These are phyloP conservation scores for Populus tomentosa DNA, from an alignment of 441 rosid genomes.

Conservation along the genomic window DNA sequence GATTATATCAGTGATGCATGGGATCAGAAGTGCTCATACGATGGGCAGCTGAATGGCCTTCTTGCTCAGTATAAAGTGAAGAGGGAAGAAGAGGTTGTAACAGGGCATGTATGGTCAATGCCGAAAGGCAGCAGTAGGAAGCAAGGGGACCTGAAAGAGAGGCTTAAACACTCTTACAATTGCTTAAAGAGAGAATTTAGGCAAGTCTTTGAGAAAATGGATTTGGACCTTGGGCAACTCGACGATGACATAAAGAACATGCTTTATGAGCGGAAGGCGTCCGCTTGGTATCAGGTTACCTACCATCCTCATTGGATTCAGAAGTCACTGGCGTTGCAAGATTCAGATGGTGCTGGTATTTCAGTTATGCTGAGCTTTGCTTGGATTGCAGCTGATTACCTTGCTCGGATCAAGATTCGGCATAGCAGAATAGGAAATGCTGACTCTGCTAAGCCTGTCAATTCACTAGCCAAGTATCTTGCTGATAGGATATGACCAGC, in stretches of 20 bases:
- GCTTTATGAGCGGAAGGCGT: constrained; percentile 68
- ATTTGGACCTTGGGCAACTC: constrained; percentile 34
- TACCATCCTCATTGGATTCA: constrained; percentile 72
- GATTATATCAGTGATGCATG: constrained; percentile 68
- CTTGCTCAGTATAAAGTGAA: constrained; percentile 74
- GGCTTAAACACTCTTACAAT: constrained; percentile 63
- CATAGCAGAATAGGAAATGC: constrained; percentile 24
- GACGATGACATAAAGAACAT: constrained; percentile 55
- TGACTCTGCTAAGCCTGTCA: constrained; percentile 53
- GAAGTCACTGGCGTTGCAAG: constrained; percentile 48
- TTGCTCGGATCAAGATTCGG: constrained; percentile 70
- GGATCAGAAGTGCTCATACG: constrained; percentile 68
- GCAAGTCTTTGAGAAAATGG: constrained; percentile 51
- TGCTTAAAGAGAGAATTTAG: constrained; percentile 69
- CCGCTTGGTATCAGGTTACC: constrained; percentile 90
- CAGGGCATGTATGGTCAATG: constrained; percentile 96
- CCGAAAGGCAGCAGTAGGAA: constrained; percentile 57
- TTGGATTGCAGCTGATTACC: constrained; percentile 89
- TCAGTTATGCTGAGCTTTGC: constrained; percentile 69
- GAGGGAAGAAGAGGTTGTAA: constrained; percentile 85
- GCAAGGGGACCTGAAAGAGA: constrained; percentile 73
- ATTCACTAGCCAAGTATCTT: constrained; percentile 56
- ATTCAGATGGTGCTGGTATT: constrained; percentile 26
- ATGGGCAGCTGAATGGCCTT: constrained; percentile 68
- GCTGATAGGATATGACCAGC: constrained; percentile 52